phyloP scores from a whole-genome alignment of 306 rosid genomes.

The Senna tora region DNA sequence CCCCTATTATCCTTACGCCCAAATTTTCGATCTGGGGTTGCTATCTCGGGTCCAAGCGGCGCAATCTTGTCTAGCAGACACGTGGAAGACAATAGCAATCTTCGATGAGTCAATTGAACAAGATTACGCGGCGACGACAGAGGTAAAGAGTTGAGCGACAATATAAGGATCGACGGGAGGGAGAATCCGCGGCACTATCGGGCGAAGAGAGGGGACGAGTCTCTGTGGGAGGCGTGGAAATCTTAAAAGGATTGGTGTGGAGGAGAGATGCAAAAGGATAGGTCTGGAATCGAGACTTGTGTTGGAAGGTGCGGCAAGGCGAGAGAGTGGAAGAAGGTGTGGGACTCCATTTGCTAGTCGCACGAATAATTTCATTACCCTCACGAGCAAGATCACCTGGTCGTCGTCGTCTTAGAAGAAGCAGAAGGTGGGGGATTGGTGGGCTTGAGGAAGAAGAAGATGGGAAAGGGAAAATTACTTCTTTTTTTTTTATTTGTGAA shows the following conservation, averaged over 20 bases:
- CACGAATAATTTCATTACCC: too few species aligned
- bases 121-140: slow-evolving; percentile 77
- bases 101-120: slow-evolving; percentile 57
- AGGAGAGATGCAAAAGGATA: slow-evolving; percentile 57
- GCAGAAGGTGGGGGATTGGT: too few species aligned
- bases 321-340: slow-evolving; percentile 33
- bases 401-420: too few species aligned
- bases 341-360: too few species aligned
- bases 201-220: too few species aligned
- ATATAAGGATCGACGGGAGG: slow-evolving; percentile 35
- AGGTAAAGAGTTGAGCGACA: slow-evolving; percentile 38
- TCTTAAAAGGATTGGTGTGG: slow-evolving; percentile 41
- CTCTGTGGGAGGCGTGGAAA: slow-evolving; percentile 35
- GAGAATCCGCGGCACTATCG: slow-evolving; percentile 33
- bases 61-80: slow-evolving; percentile 58
- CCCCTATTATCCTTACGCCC: too few species aligned
- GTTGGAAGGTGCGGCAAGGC: slow-evolving; percentile 50
- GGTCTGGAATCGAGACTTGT: slow-evolving; percentile 75
- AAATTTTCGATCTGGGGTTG: too few species aligned
- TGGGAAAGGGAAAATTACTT: too few species aligned
- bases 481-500: too few species aligned
- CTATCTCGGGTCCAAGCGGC: too few species aligned
- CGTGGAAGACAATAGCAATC: slow-evolving; percentile 63
- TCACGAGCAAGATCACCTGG: too few species aligned
- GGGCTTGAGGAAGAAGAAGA: too few species aligned